These are phyloP conservation scores for Bipolaris cookei DNA, from an alignment of 2,329 filamentous ascomycete genomes.

Conservation along the genomic window DNA sequence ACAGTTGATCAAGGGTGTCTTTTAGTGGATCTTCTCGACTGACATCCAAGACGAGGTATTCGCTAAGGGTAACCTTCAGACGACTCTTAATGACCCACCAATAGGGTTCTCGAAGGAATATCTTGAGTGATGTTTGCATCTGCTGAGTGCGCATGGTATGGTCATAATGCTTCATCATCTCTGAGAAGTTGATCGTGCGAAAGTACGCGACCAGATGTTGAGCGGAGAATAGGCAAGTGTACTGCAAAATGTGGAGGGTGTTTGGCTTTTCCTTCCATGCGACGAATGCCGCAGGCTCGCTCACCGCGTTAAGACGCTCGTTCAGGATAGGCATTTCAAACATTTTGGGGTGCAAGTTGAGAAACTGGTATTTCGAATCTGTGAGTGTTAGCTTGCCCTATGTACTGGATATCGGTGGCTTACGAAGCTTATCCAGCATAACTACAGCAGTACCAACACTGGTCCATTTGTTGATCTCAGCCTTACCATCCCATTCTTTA, in stretches of 20 bases:
- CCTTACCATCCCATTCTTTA: constrained; percentile 79
- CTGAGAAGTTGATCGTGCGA: constrained; percentile 82
- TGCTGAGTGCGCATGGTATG: constrained; percentile 37
- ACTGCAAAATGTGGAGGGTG: constrained; percentile 76
- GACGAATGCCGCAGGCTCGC: constrained; percentile 72
- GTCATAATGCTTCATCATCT: constrained; percentile 82
- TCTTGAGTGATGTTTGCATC: constrained; percentile 36
- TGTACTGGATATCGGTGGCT: constrained; percentile 1
- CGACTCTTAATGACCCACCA: constrained; percentile 37
- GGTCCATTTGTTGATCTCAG: constrained; percentile 71
- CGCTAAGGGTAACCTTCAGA: constrained; percentile 45
- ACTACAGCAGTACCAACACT: constrained; percentile 78
- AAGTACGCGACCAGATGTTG: constrained; percentile 81
- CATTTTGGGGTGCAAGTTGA: constrained; percentile 64
- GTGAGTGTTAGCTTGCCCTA: constrained; percentile 18
- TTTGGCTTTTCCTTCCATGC: constrained; percentile 68
- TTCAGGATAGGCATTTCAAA: constrained; percentile 79
- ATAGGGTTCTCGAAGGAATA: constrained; percentile 33
- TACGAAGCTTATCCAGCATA: constrained; percentile 74
- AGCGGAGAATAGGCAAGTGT: constrained; percentile 78
- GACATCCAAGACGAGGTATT: constrained; percentile 55
- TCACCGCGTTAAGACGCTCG: constrained; percentile 75
- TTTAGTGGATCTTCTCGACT: constrained; percentile 50
- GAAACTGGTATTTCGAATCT: constrained; percentile 29
- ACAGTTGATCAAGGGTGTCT: constrained; percentile 78